Evolutionary conservation across 2,329 filamentous ascomycete species (phyloP).

Genomic region (Aureobasidium sp.): DNA sequence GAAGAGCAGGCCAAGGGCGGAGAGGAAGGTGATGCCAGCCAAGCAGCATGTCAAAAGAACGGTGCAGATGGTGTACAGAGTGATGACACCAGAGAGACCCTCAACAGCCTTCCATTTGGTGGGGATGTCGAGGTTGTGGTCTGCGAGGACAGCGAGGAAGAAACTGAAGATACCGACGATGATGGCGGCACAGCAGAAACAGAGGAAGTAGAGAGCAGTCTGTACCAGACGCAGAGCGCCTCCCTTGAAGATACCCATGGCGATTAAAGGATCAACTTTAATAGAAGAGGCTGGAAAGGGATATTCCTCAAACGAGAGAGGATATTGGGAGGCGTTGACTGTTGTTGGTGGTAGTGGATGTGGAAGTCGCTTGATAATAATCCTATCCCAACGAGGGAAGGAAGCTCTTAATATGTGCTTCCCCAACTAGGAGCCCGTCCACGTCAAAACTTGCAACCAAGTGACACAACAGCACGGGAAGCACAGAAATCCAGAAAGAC

Average conservation of each 20-base stretch:
- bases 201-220: slow-evolving; percentile 63
- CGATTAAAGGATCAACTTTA: neutral
- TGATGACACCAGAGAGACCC: slow-evolving; percentile 66
- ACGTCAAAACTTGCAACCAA: neutral
- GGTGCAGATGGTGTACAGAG: slow-evolving; percentile 66
- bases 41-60: slow-evolving; percentile 70
- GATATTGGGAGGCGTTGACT: neutral
- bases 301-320: neutral
- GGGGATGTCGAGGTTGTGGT: slow-evolving; percentile 55
- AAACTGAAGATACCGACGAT: slow-evolving; percentile 66
- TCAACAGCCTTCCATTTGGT: slow-evolving; percentile 49
- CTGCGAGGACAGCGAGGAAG: slow-evolving; percentile 66
- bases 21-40: slow-evolving; percentile 65
- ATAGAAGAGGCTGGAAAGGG: neutral
- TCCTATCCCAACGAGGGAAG: neutral
- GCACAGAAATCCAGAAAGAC: neutral
- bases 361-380: slow-evolving; percentile 1
- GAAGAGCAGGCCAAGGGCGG: slow-evolving; percentile 63
- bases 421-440: neutral
- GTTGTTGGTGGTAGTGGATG: neutral
- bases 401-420: slow-evolving; percentile 3
- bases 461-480: neutral
- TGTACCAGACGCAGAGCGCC: slow-evolving; percentile 54
- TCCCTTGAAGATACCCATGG: slow-evolving; percentile 37
- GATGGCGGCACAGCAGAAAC: slow-evolving; percentile 64